Conservation (phyloP, 129 eudicot species). For the carrot (Daucus carota) region DH1_v3.0 NC_030385.2:36461001-36461500, state of each 20-base stretch:
- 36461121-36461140: background rate
- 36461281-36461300: background rate
- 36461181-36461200: background rate
- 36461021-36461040: constrained; percentile 71
- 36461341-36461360: constrained; percentile 79
- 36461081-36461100: background rate
- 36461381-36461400: constrained; percentile 77
- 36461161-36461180: background rate
- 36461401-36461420: constrained; percentile 72
- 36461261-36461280: background rate
- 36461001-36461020: constrained; percentile 83
- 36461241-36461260: constrained; percentile 1
- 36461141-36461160: background rate
- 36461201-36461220: background rate
- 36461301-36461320: constrained; percentile 20
- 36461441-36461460: constrained; percentile 78
- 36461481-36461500: background rate
- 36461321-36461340: constrained; percentile 72
- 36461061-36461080: constrained; percentile 38
- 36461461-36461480: background rate
- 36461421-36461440: constrained; percentile 60
- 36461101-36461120: background rate
- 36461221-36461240: background rate
- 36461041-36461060: constrained; percentile 88
- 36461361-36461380: constrained; percentile 83